phyloP scores from a whole-genome alignment of 2,329 filamentous ascomycete genomes.

The Colletotrichum destructivum region DNA sequence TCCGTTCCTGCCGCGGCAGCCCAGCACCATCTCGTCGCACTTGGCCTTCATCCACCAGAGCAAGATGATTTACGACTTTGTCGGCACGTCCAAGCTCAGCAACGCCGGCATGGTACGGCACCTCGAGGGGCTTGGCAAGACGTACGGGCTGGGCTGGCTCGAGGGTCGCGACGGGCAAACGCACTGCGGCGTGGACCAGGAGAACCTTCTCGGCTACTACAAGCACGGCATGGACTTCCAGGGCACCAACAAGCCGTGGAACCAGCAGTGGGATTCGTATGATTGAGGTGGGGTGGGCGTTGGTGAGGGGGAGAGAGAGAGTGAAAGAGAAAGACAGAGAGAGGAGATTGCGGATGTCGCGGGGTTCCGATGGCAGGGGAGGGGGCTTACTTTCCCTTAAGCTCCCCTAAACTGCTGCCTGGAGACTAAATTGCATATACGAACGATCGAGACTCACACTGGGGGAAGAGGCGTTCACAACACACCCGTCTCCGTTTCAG shows the following conservation, averaged over 20 bases:
- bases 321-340: not conserved
- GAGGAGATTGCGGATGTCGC: not conserved
- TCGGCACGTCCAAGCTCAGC: slow-evolving; percentile 76
- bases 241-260: slow-evolving; percentile 68
- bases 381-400: too few relatives aligned
- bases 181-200: slow-evolving; percentile 85
- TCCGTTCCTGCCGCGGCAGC: slow-evolving; percentile 83
- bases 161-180: slow-evolving; percentile 78
- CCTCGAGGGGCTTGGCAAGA: slow-evolving; percentile 74
- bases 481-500: not conserved
- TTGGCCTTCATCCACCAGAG: slow-evolving; percentile 85
- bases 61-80: slow-evolving; percentile 84
- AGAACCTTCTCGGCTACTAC: slow-evolving; percentile 77
- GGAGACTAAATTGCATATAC: not conserved
- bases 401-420: slow-evolving; percentile 6
- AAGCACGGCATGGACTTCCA: slow-evolving; percentile 72
- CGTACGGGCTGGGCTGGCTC: slow-evolving; percentile 85
- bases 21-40: slow-evolving; percentile 83
- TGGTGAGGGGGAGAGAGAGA: not conserved
- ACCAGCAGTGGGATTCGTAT: slow-evolving; percentile 55
- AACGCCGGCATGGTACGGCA: slow-evolving; percentile 73
- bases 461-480: not conserved
- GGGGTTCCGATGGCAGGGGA: not conserved
- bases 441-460: not conserved
- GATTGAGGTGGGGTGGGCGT: slow-evolving; percentile 16